Percentiles rank a stretch among this genome's conserved stretches.
These are phyloP conservation scores for Cystofilobasidium capitatum DNA, from an alignment of 768 basidiomycete genomes.

Conservation along the genomic window DNA sequence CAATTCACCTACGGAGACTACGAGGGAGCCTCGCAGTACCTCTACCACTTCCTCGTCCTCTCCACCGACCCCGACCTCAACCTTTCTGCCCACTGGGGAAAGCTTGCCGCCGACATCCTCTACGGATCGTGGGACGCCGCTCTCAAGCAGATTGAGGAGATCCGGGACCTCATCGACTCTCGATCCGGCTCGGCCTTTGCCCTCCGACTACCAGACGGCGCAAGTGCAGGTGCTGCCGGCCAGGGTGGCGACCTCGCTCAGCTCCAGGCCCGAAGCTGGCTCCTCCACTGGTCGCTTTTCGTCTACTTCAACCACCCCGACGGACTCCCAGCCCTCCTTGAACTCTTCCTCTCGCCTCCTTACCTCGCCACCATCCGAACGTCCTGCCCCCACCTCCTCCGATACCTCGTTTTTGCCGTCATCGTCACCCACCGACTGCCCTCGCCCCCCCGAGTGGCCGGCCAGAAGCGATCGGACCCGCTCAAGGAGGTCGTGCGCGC, in stretches of 20 bases:
- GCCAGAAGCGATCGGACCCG: slow-evolving; percentile 72
- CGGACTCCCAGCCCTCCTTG: slow-evolving; percentile 81
- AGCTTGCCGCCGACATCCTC: slow-evolving; percentile 91
- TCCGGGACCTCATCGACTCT: slow-evolving; percentile 85
- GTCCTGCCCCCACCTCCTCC: slow-evolving; percentile 82
- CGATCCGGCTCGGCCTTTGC: slow-evolving; percentile 43
- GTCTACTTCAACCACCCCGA: slow-evolving; percentile 96
- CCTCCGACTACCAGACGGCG: slow-evolving; percentile 39
- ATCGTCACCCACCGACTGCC: slow-evolving; percentile 77
- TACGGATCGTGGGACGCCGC: slow-evolving; percentile 92
- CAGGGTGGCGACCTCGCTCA: slow-evolving; percentile 54
- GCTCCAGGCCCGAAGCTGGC: slow-evolving; percentile 89
- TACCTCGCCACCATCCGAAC: slow-evolving; percentile 99
- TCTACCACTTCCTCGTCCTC: slow-evolving; percentile 96
- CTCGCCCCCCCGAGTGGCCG: slow-evolving; percentile 41
- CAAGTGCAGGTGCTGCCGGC: slow-evolving; percentile 34
- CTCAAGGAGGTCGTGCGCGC: slow-evolving; percentile 87
- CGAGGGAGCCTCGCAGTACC: slow-evolving; percentile 88
- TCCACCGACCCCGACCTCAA: slow-evolving; percentile 88
- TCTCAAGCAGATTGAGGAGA: slow-evolving; percentile 83
- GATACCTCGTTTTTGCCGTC: slow-evolving; percentile 87
- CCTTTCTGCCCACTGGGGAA: slow-evolving; percentile 97
- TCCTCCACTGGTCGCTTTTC: slow-evolving; percentile 95
- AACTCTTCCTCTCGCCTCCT: slow-evolving; percentile 89
- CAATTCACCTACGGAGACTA: slow-evolving; percentile 99